Base-by-base conservation (phyloP, 257 asterid species). In the Osmanthus fragrans region DNA sequence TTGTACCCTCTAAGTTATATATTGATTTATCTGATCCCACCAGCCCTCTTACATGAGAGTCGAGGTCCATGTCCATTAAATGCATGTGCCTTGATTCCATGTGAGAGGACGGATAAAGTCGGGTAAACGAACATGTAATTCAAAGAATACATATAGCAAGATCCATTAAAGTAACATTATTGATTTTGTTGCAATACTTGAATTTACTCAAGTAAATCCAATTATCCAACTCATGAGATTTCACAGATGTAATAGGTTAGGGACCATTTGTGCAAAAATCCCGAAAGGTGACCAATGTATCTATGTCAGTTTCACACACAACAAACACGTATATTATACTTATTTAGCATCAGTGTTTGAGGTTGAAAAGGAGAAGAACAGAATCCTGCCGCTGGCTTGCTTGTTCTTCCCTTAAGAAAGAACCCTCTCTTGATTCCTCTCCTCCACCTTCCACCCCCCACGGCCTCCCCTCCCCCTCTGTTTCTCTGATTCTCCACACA, bases 301-400 rank as follows among this genome's bases (percentile, higher is more conserved):
- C 21, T 0, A 42, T 3, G 15, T 42, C 51, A 42, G 3, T 47
- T 10, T 47, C 66, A 49, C 13, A 45, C 68, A 13, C 66, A 13
- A 66, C 32, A 51, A 0, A 1, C 21, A 5, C 8, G 19, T 37
- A 15, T 16, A 34, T 64, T 71, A 67, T 71, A 51, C 25, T 32
- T 69, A 54, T 75, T 72, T 65, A 15, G 73, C 19, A 9, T 25
- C 19, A 45, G 9, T 68, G 37, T 7, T 40, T 33, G 81, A 85
- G 84, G 84, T 84, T 82, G 91, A 72, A 80, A 77, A 75, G 85
- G 70, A 70, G 84, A 80, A 82, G 81, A 83, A 80, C 80, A 70
- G 73, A 80, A 82, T 81, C 80, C 83, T 70, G 40, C 88, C 80
- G 60, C 78, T 74, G 78, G 64, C 86, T 69, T 77, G 23, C 76